Conservation (phyloP, 495 filamentous ascomycete genomes). For the Penicillium longicatenatum region DNA sequence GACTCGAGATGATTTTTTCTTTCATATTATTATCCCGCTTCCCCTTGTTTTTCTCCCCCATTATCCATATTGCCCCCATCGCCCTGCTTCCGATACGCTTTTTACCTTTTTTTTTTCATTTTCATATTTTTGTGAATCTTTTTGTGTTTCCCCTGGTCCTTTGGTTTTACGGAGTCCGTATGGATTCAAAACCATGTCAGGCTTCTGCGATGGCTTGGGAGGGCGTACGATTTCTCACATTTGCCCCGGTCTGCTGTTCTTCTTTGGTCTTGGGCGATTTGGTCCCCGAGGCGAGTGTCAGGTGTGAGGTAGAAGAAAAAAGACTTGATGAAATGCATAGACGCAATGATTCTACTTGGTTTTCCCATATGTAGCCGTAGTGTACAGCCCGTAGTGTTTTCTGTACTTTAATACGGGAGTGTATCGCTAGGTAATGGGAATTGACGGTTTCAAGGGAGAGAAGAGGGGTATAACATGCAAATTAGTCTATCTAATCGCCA, state of each 20-base stretch:
- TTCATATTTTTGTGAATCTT: conserved; percentile 22
- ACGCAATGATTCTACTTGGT: conserved; percentile 21
- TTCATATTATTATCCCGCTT: conserved; percentile 30
- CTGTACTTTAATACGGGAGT: background rate
- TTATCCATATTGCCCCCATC: conserved; percentile 24
- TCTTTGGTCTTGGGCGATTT: conserved; percentile 19
- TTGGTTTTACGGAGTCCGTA: conserved; percentile 18
- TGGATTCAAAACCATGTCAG: conserved; percentile 33
- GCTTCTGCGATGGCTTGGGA: conserved; percentile 38
- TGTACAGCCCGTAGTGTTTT: no score
- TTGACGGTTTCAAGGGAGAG: background rate
- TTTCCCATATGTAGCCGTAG: background rate
- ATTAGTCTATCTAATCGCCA: conserved; percentile 23
- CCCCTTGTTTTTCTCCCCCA: conserved; percentile 23
- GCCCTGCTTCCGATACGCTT: conserved; percentile 24
- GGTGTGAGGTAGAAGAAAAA: conserved; percentile 31
- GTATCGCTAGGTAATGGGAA: background rate
- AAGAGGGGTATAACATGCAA: conserved; percentile 34
- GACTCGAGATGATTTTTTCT: conserved; percentile 39
- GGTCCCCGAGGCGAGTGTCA: conserved; percentile 21
- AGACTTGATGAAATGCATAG: conserved; percentile 38
- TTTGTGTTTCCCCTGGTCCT: conserved; percentile 24
- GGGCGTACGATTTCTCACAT: conserved; percentile 30
- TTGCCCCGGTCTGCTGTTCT: conserved; percentile 28
- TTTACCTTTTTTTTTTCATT: conserved; percentile 22